Conservation (phyloP, 2,329 filamentous ascomycete species). For the Ophiosphaerella herpotricha region DNA sequence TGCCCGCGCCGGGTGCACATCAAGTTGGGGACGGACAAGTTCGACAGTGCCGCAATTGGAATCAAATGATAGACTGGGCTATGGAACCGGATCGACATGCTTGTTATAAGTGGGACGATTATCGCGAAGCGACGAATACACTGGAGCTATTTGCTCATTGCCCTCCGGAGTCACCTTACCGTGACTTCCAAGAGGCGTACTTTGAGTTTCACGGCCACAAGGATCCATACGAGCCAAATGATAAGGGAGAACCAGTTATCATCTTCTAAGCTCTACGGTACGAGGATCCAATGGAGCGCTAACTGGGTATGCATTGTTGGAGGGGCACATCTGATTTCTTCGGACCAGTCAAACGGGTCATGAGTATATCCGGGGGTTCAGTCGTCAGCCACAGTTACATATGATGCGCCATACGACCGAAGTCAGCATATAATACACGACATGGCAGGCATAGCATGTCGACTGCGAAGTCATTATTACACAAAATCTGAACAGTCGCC, state of each 20-base stretch:
- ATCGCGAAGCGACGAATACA: conserved; percentile 42
- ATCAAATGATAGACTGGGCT: conserved; percentile 40
- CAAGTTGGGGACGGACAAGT: conserved; percentile 35
- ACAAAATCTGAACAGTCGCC: no score
- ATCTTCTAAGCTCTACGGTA: conserved; percentile 16
- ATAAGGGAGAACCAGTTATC: conserved; percentile 15
- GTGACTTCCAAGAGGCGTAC: conserved; percentile 33
- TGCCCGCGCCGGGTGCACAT: conserved; percentile 31
- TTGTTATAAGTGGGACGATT: conserved; percentile 41
- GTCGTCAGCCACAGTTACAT: not conserved
- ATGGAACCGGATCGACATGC: conserved; percentile 36
- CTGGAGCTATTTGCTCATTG: conserved; percentile 43
- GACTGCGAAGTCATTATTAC: not conserved
- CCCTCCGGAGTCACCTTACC: conserved; percentile 36
- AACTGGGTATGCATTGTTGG: not conserved
- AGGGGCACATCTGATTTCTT: not conserved
- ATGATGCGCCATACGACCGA: not conserved
- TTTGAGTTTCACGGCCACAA: conserved; percentile 42
- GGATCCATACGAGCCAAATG: conserved; percentile 33
- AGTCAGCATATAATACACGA: not conserved
- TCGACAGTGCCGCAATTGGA: conserved; percentile 40
- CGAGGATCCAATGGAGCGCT: not conserved
- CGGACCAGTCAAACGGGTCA: conserved; percentile 1
- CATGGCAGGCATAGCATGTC: not conserved
- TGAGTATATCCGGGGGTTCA: not conserved